Conservation (phyloP, 345 rosid species). For the Salix brachista region DNA sequence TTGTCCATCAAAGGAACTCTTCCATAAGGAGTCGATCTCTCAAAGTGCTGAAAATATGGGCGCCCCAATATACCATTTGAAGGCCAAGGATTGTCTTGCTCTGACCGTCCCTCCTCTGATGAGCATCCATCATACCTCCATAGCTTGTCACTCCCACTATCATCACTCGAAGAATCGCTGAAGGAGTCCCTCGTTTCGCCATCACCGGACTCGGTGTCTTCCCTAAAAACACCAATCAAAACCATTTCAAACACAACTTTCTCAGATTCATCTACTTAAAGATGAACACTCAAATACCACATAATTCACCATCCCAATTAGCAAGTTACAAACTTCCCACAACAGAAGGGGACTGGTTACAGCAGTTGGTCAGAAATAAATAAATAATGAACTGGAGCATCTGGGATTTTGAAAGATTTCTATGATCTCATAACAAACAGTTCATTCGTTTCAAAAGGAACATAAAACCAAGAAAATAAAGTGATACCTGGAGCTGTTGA, state of each 20-base stretch:
- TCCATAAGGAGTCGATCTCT: constrained; percentile 86
- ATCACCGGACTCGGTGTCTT: constrained; percentile 69
- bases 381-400: not conserved
- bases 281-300: constrained; percentile 1
- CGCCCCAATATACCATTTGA: constrained; percentile 71
- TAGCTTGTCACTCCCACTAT: constrained; percentile 79
- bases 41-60: constrained; percentile 74
- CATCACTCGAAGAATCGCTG: constrained; percentile 85
- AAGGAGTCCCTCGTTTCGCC: constrained; percentile 73
- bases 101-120: constrained; percentile 84
- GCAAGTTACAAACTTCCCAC: not conserved
- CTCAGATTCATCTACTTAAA: not conserved
- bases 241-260: not conserved
- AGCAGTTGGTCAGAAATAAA: not conserved
- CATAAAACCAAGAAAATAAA: not conserved
- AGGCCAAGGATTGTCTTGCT: constrained; percentile 59
- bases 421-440: not conserved
- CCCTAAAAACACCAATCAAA: constrained; percentile 41
- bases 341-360: not conserved
- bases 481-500: constrained; percentile 65
- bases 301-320: not conserved
- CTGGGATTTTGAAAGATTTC: not conserved
- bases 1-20: constrained; percentile 98
- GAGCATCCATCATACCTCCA: constrained; percentile 79
- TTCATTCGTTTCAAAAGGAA: not conserved